These are phyloP conservation scores for Penicillium sp. DNA, from an alignment of 2,329 filamentous ascomycete genomes.

Conservation along the genomic window DNA sequence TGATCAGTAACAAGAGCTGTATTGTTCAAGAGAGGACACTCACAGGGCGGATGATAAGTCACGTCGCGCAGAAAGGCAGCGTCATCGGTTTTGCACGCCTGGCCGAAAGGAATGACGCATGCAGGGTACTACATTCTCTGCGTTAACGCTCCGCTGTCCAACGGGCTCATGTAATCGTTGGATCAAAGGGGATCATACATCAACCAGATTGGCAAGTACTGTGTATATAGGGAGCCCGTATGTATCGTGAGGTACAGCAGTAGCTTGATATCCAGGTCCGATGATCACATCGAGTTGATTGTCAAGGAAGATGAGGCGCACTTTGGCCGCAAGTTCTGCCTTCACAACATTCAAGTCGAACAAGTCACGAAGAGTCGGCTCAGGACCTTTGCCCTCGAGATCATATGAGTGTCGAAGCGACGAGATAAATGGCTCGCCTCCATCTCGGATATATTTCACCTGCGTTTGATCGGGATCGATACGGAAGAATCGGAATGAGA, in stretches of 20 bases:
- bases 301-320: slow-evolving; percentile 21
- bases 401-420: slow-evolving; percentile 21
- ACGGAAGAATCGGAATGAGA: slow-evolving; percentile 24
- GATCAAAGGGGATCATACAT: slow-evolving; percentile 16
- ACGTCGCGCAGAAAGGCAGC: slow-evolving; percentile 24
- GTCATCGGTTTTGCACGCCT: slow-evolving; percentile 18
- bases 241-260: slow-evolving; percentile 25
- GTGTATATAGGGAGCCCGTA: slow-evolving; percentile 27
- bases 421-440: slow-evolving; percentile 24
- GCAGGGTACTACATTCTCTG: slow-evolving; percentile 21
- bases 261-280: slow-evolving; percentile 26
- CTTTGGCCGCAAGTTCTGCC: slow-evolving; percentile 11
- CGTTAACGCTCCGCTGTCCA: background rate
- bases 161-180: background rate
- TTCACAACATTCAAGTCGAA: slow-evolving; percentile 22
- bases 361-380: slow-evolving; percentile 23
- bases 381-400: slow-evolving; percentile 1
- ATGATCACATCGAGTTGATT: slow-evolving; percentile 28
- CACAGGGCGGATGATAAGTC: slow-evolving; percentile 24
- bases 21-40: background rate
- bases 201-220: slow-evolving; percentile 24
- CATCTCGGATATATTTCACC: slow-evolving; percentile 18
- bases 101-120: slow-evolving; percentile 26
- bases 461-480: slow-evolving; percentile 26
- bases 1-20: background rate